Evolutionary conservation across 1,139 yeast genomes (phyloP).

Genomic region (Yamadazyma siamensis): DNA sequence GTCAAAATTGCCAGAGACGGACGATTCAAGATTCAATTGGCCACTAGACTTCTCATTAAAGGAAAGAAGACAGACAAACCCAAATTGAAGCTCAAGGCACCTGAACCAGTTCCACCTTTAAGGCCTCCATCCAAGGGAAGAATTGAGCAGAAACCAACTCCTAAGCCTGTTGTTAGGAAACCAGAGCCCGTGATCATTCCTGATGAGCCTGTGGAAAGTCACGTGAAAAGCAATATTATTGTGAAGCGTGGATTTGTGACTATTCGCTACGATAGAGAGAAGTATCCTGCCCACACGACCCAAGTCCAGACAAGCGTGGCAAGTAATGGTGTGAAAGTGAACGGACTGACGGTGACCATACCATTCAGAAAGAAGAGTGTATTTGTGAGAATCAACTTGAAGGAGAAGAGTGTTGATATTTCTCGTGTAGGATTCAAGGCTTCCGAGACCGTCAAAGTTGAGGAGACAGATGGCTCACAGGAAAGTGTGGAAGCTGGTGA

Average conservation of each 20-base stretch:
- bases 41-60: slow-evolving; percentile 16
- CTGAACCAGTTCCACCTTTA: slow-evolving; percentile 3
- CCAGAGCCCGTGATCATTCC: neutral
- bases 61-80: slow-evolving; percentile 6
- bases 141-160: neutral
- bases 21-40: slow-evolving; percentile 42
- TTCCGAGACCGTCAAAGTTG: too few relatives aligned
- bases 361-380: too few relatives aligned
- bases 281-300: too few relatives aligned
- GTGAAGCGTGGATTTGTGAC: too few relatives aligned
- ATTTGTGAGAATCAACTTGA: slow-evolving; percentile 27
- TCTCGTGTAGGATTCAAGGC: slow-evolving; percentile 5
- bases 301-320: too few relatives aligned
- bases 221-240: too few relatives aligned
- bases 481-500: too few relatives aligned
- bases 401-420: slow-evolving; percentile 15
- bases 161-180: neutral
- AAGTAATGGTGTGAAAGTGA: slow-evolving; percentile 13
- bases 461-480: too few relatives aligned
- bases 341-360: slow-evolving; percentile 11
- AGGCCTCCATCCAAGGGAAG: slow-evolving; percentile 3
- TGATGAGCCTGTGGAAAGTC: neutral
- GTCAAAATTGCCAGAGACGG: slow-evolving; percentile 44
- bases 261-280: too few relatives aligned
- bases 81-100: slow-evolving; percentile 22